phyloP scores from a whole-genome alignment of 2,329 filamentous ascomycete species.

The Fonsecaea monophora region DNA sequence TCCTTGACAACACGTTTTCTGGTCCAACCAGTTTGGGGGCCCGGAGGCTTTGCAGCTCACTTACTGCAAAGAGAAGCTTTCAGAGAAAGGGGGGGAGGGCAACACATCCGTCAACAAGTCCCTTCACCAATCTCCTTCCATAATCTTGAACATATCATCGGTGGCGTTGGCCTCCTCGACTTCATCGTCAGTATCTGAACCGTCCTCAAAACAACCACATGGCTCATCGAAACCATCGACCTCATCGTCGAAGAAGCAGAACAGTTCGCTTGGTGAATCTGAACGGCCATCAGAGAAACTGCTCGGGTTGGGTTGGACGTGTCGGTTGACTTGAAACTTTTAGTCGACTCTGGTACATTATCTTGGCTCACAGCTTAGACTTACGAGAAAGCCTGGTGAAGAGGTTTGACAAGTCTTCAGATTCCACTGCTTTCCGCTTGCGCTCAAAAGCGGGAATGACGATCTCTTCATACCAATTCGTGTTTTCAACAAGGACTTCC shows the following conservation, averaged over 20 bases:
- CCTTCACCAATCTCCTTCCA: conserved; percentile 11
- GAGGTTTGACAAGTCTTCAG: conserved; percentile 13
- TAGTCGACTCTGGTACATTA: conserved; percentile 5
- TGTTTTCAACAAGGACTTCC: conserved; percentile 23
- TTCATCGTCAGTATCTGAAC: conserved; percentile 25
- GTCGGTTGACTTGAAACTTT: background rate
- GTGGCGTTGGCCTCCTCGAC: conserved; percentile 22
- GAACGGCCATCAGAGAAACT: background rate
- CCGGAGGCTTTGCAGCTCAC: too few relatives aligned
- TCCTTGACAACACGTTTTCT: too few relatives aligned
- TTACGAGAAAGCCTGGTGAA: conserved; percentile 15
- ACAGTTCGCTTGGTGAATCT: background rate
- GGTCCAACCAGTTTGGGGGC: too few relatives aligned
- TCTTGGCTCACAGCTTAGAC: conserved; percentile 6
- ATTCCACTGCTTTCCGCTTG: conserved; percentile 1
- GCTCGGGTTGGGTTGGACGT: background rate
- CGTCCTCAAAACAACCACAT: conserved; percentile 7
- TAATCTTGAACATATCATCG: conserved; percentile 27
- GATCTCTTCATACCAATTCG: conserved; percentile 34
- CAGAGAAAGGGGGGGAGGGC: too few relatives aligned
- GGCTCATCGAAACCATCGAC: background rate
- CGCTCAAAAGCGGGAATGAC: conserved; percentile 30
- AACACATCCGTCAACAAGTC: too few relatives aligned
- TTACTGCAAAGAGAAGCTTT: too few relatives aligned
- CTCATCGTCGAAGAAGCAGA: background rate